Percentiles rank a stretch among this genome's conserved stretches.
Evolutionary conservation across 2,329 filamentous ascomycete species (phyloP).

Genomic region (Colletotrichum tamarilloi): DNA sequence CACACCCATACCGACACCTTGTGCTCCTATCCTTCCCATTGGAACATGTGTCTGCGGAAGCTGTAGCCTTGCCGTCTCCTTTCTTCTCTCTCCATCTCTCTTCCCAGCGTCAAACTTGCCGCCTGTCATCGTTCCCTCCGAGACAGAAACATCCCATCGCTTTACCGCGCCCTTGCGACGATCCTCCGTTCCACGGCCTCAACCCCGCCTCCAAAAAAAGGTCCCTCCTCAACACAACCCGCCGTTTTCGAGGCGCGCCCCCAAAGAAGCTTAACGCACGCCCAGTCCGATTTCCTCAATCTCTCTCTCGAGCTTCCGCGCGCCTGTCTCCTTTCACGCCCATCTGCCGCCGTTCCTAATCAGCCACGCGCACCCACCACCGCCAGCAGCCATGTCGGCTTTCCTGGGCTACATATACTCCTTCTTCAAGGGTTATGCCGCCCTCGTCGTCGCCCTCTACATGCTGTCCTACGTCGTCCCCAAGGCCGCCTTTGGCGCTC

Average conservation of each 20-base stretch:
- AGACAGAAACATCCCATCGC: neutral
- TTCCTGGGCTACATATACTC: constrained; percentile 53
- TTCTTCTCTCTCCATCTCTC: constrained; percentile 1
- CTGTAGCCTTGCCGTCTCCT: constrained; percentile 7
- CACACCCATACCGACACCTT: constrained; percentile 1
- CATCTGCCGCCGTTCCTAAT: constrained; percentile 28
- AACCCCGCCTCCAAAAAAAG: constrained; percentile 26
- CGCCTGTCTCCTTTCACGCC: constrained; percentile 22
- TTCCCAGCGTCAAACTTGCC: neutral
- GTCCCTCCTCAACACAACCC: constrained; percentile 26
- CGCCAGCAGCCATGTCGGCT: constrained; percentile 46
- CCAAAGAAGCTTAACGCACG: constrained; percentile 33
- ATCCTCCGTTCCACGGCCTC: constrained; percentile 22
- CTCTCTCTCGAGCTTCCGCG: constrained; percentile 17
- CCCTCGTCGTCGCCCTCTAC: constrained; percentile 68
- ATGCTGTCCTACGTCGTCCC: constrained; percentile 68
- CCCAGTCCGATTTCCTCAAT: constrained; percentile 19
- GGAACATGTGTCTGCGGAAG: constrained; percentile 32
- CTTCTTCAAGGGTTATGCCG: constrained; percentile 63
- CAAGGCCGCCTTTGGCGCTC: constrained; percentile 75
- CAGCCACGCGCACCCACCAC: constrained; percentile 8
- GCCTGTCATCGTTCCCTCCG: neutral
- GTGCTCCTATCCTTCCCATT: neutral
- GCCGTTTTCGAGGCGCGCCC: constrained; percentile 20
- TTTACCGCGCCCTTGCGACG: constrained; percentile 29